These are phyloP conservation scores for Ceratocystiopsis sp. DNA, from an alignment of 2,329 filamentous ascomycete species.

Conservation along the genomic window DNA sequence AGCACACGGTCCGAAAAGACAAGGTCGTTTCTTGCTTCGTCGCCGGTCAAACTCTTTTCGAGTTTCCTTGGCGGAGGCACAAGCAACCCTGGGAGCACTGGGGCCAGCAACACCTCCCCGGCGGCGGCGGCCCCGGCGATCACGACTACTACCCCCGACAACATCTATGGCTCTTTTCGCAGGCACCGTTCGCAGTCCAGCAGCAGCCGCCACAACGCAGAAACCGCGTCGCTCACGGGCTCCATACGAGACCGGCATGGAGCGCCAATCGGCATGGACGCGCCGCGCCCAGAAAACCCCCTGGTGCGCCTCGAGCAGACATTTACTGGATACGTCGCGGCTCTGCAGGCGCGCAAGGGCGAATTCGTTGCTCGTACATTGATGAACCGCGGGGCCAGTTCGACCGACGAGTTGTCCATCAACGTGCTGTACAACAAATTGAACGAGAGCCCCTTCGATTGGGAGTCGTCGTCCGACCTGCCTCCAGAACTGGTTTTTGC, in stretches of 20 bases:
- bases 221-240: conserved; percentile 32
- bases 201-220: conserved; percentile 22
- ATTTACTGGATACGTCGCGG: conserved; percentile 66
- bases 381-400: conserved; percentile 38
- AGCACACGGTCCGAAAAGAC: conserved; percentile 46
- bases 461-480: conserved; percentile 56
- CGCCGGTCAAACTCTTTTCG: conserved; percentile 79
- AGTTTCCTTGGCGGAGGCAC: conserved; percentile 54
- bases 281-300: conserved; percentile 43
- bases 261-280: conserved; percentile 28
- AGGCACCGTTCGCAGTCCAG: conserved; percentile 4
- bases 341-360: conserved; percentile 69
- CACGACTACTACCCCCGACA: conserved; percentile 9
- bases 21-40: conserved; percentile 57
- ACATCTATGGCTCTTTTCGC: conserved; percentile 9
- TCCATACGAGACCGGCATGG: conserved; percentile 31
- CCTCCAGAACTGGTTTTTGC: conserved; percentile 74
- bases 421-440: conserved; percentile 85
- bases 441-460: conserved; percentile 65
- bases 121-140: background rate
- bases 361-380: conserved; percentile 68
- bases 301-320: conserved; percentile 67
- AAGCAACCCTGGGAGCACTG: conserved; percentile 32
- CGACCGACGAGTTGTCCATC: conserved; percentile 61
- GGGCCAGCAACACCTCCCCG: background rate